These are phyloP conservation scores for Kwoniella europaea DNA, from an alignment of 768 basidiomycete genomes.

Conservation along the genomic window DNA sequence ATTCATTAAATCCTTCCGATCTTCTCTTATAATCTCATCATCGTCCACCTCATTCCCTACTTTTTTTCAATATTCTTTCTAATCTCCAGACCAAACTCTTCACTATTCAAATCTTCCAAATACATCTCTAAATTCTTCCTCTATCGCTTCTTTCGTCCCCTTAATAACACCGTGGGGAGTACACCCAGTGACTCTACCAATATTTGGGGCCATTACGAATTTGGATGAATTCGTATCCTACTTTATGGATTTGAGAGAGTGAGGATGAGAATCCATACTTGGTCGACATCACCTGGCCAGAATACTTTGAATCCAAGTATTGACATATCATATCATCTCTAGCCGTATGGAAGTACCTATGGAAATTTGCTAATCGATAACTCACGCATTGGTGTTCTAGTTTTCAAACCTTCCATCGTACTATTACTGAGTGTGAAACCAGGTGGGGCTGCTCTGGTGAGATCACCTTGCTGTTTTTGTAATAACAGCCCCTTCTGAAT, in stretches of 20 bases:
- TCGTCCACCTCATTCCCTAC: slow-evolving; percentile 9
- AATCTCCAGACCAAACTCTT: not conserved
- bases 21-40: slow-evolving; percentile 6
- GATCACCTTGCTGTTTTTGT: not conserved
- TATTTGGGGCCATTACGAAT: slow-evolving; percentile 18
- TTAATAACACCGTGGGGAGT: not conserved
- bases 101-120: slow-evolving; percentile 10
- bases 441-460: slow-evolving; percentile 1
- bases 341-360: too few relatives aligned
- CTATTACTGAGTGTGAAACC: slow-evolving; percentile 27
- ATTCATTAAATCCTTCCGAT: not conserved
- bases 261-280: slow-evolving; percentile 25
- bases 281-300: slow-evolving; percentile 23
- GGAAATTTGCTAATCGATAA: not conserved
- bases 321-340: not conserved
- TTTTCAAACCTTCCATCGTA: slow-evolving; percentile 21
- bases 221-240: slow-evolving; percentile 20
- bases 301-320: not conserved
- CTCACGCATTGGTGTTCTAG: slow-evolving; percentile 21
- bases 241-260: slow-evolving; percentile 10
- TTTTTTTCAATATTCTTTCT: slow-evolving; percentile 1
- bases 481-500: too few relatives aligned
- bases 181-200: slow-evolving; percentile 3
- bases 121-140: slow-evolving; percentile 4
- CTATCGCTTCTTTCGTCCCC: slow-evolving; percentile 13